These are phyloP conservation scores for Lentinula sp. DNA, from an alignment of 768 basidiomycete genomes.

Conservation along the genomic window DNA sequence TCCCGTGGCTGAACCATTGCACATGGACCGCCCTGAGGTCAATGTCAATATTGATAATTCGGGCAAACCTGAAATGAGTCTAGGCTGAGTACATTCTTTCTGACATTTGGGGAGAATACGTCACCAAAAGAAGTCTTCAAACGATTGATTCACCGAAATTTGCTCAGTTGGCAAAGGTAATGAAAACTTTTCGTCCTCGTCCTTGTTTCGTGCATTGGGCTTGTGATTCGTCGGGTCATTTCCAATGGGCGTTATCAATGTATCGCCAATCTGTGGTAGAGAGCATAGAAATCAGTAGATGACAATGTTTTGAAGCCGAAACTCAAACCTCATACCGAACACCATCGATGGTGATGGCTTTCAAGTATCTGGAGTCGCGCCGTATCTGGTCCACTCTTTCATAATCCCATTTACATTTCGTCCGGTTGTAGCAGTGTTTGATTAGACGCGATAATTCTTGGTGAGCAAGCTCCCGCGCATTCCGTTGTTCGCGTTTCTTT, in stretches of 20 bases:
- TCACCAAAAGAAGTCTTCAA: constrained; percentile 61
- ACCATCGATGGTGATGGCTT: constrained; percentile 34
- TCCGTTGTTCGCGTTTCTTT: constrained; percentile 16
- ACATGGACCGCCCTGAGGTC: constrained; percentile 46
- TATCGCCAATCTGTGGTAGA: constrained; percentile 50
- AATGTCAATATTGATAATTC: constrained; percentile 48
- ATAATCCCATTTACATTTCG: constrained; percentile 20
- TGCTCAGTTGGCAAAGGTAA: constrained; percentile 26
- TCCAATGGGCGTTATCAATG: constrained; percentile 43
- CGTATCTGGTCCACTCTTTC: constrained; percentile 27
- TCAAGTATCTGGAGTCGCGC: constrained; percentile 27
- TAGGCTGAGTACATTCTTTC: neutral
- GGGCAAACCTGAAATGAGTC: constrained; percentile 51
- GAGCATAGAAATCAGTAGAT: neutral
- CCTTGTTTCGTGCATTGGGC: constrained; percentile 18
- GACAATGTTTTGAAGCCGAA: neutral
- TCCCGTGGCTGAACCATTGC: constrained; percentile 72
- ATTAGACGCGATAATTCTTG: neutral
- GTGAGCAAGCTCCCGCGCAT: constrained; percentile 6
- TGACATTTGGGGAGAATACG: neutral
- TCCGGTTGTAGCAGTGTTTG: neutral
- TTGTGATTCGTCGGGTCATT: neutral
- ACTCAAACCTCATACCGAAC: constrained; percentile 35
- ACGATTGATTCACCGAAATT: constrained; percentile 28
- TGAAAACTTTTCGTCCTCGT: constrained; percentile 18